Evolutionary conservation across 495 filamentous ascomycete species (phyloP).

Genomic region (Bryoglossum gracile): DNA sequence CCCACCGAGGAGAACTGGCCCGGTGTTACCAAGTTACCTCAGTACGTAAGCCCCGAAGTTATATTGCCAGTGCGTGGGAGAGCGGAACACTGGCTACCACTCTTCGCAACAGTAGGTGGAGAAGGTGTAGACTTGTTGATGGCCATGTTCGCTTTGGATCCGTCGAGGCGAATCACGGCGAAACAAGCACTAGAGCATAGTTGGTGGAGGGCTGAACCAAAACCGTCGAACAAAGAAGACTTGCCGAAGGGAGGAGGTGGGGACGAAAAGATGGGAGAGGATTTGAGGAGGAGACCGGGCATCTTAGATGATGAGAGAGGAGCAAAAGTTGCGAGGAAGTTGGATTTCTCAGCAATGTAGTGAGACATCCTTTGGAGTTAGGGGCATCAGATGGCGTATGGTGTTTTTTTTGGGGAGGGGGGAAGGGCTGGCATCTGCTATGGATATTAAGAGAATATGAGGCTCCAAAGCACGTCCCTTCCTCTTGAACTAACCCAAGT

Average conservation of each 20-base stretch:
- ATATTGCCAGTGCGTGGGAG: slow-evolving; percentile 53
- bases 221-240: slow-evolving; percentile 75
- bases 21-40: slow-evolving; percentile 73
- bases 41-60: slow-evolving; percentile 59
- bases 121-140: slow-evolving; percentile 83
- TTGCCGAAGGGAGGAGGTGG: slow-evolving; percentile 65
- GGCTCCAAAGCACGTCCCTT: no score
- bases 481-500: no score
- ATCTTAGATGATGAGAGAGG: slow-evolving; percentile 56
- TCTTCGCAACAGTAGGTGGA: slow-evolving; percentile 69
- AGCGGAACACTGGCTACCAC: slow-evolving; percentile 59
- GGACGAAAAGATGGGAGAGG: slow-evolving; percentile 71
- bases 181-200: slow-evolving; percentile 67
- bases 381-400: background rate
- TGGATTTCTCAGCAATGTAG: slow-evolving; percentile 69
- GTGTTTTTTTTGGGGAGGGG: no score
- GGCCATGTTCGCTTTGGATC: slow-evolving; percentile 79
- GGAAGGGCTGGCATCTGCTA: no score
- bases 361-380: slow-evolving; percentile 24
- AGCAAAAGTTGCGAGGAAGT: slow-evolving; percentile 72
- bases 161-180: slow-evolving; percentile 70
- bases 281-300: slow-evolving; percentile 74
- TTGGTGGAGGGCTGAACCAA: slow-evolving; percentile 82
- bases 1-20: slow-evolving; percentile 95
- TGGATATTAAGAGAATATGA: no score